Evolutionary conservation across 495 filamentous ascomycete genomes (phyloP).

Genomic region (Xylaria nigripes): DNA sequence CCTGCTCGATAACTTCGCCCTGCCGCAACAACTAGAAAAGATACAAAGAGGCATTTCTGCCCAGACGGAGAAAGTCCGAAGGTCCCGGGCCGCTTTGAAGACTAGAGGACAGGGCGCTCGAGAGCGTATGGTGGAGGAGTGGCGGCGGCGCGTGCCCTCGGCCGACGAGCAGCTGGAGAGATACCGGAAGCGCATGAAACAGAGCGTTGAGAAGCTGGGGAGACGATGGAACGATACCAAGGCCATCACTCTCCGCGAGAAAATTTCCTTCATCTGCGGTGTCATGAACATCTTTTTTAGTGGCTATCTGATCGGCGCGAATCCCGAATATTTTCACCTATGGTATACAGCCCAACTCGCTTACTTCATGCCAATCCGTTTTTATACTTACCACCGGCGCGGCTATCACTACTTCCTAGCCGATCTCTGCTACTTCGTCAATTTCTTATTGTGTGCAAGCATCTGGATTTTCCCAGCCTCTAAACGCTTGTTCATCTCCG

Average conservation of each 20-base stretch:
- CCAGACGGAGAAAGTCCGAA: conserved; percentile 79
- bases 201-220: conserved; percentile 77
- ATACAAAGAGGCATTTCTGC: conserved; percentile 67
- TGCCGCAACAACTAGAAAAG: conserved; percentile 81
- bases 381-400: conserved; percentile 76
- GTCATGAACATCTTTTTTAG: conserved; percentile 96
- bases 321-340: conserved; percentile 75
- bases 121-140: conserved; percentile 79
- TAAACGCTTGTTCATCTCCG: conserved; percentile 85
- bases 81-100: conserved; percentile 66
- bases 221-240: conserved; percentile 82
- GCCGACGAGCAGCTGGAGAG: conserved; percentile 88
- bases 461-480: conserved; percentile 89
- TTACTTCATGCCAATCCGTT: conserved; percentile 96
- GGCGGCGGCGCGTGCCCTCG: conserved; percentile 70
- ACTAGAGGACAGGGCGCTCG: conserved; percentile 38
- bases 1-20: conserved; percentile 84
- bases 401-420: conserved; percentile 97
- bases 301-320: conserved; percentile 83
- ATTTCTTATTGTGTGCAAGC: conserved; percentile 70
- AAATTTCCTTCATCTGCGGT: conserved; percentile 89
- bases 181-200: conserved; percentile 78
- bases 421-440: conserved; percentile 97
- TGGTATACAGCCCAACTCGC: conserved; percentile 83
- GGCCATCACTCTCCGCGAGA: conserved; percentile 82